Evolutionary conservation across 306 rosid genomes (phyloP).

Genomic region (Sechiopsis laciniata): DNA sequence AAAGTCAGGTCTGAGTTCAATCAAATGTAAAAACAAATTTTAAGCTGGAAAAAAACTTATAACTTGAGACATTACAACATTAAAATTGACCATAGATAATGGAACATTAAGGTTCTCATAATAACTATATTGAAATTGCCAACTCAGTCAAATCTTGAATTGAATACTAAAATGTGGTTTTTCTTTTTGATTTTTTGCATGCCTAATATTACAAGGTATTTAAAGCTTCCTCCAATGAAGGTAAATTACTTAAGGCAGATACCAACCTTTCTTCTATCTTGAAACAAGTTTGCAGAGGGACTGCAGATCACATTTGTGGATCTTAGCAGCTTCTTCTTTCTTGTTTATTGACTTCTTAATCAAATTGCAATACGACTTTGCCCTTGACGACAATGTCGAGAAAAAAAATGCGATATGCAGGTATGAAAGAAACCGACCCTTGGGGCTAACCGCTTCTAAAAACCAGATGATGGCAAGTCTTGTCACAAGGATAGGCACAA

Average conservation of each 20-base stretch:
- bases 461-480: constrained; percentile 74
- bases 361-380: constrained; percentile 4
- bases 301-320: constrained; percentile 19
- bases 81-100: neutral
- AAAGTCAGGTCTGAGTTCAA: neutral
- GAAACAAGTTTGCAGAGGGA: constrained; percentile 15
- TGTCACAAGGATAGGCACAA: constrained; percentile 87
- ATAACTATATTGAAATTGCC: neutral
- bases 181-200: neutral
- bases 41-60: neutral
- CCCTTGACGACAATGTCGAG: neutral
- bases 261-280: constrained; percentile 15
- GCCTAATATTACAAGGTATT: neutral
- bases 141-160: neutral
- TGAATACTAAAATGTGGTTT: constrained; percentile 6
- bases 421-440: neutral
- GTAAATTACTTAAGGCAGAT: neutral
- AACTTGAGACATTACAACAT: neutral
- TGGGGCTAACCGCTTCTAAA: constrained; percentile 32
- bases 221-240: constrained; percentile 2
- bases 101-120: constrained; percentile 5
- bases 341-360: constrained; percentile 16
- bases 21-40: neutral
- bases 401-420: neutral
- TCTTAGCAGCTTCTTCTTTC: constrained; percentile 8